Evolutionary conservation across 305 asterid genomes (phyloP).

Genomic region (Plantago coronopus): DNA sequence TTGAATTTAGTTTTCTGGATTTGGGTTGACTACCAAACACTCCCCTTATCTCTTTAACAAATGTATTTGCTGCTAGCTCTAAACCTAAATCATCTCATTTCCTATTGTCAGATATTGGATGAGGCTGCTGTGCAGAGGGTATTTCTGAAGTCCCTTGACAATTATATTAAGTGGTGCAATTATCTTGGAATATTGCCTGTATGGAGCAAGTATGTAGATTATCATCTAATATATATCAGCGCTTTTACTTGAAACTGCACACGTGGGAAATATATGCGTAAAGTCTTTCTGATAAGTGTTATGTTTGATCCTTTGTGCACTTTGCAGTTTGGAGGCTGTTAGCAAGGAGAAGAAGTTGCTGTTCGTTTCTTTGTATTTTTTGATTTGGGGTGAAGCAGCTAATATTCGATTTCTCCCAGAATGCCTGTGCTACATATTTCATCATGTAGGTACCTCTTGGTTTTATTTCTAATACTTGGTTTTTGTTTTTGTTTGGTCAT

Average conservation of each 20-base stretch:
- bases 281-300: constrained; percentile 20
- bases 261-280: constrained; percentile 14
- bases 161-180: constrained; percentile 91
- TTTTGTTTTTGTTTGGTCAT: constrained; percentile 19
- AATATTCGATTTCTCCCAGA: constrained; percentile 96
- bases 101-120: constrained; percentile 69
- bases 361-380: constrained; percentile 70
- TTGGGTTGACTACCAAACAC: no score
- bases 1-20: no score
- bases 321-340: constrained; percentile 72
- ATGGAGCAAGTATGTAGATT: constrained; percentile 86
- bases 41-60: no score
- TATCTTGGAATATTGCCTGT: constrained; percentile 75
- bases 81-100: constrained; percentile 11
- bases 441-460: constrained; percentile 63
- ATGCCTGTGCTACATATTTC: constrained; percentile 99
- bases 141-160: constrained; percentile 86
- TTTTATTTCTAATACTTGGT: constrained; percentile 9
- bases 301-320: constrained; percentile 16
- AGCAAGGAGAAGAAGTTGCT: constrained; percentile 93
- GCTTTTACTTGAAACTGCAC: constrained; percentile 14
- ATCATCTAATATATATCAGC: constrained; percentile 12
- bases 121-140: constrained; percentile 90
- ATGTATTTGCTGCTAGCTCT: no score
- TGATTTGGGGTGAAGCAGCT: constrained; percentile 99